Base-by-base conservation (phyloP, 169 alveolate species). In the Plasmodium gonderi region DNA sequence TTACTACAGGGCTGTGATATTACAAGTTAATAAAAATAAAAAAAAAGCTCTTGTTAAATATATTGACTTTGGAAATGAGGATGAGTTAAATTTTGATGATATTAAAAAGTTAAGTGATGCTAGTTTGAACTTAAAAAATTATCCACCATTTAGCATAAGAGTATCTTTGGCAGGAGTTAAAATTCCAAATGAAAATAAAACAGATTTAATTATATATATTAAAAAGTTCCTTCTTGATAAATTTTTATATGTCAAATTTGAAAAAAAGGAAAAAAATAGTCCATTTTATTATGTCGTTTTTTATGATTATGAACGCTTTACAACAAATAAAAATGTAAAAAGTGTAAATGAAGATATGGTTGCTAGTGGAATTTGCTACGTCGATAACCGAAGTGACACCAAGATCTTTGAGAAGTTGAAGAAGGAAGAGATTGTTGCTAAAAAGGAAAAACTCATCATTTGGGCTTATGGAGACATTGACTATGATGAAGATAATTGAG, bases 401-500 rank as follows among this genome's bases (percentile, higher is more conserved):
- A 87, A 87, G 23, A 87, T 87, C 2, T 87, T 87, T 87, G 93
- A 87, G 49, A 87, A 87, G 68, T 67, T 87, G 26, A 87, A 87
- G 23, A 87, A 76, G 49, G 93, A 87, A 20, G 93, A 87, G 68
- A 42, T 26, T 5, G 69, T 60, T 6, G 87, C 93, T 14, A 87
- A 87, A 65, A 87, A 87, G 42, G 68, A 23, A 33, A 87, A 87
- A 47, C 90, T 75, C 14, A 60, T 44, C 36, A 87, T 87, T 3
- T 87, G 93, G 93, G 60, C 93, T 44, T 87, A 87, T 67, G 93
- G 93, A 17, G 93, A 87, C 49, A 87, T 87, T 36, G 89, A 87
- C 49, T 87, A 87, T 26, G 93, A 87, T n/a, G 93, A 77, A 12
- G 89, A 75, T 29, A 74, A 40, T 47, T 68, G 54, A 72, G 29